phyloP scores from a whole-genome alignment of 768 basidiomycete species.

The Clathrus columnatus region DNA sequence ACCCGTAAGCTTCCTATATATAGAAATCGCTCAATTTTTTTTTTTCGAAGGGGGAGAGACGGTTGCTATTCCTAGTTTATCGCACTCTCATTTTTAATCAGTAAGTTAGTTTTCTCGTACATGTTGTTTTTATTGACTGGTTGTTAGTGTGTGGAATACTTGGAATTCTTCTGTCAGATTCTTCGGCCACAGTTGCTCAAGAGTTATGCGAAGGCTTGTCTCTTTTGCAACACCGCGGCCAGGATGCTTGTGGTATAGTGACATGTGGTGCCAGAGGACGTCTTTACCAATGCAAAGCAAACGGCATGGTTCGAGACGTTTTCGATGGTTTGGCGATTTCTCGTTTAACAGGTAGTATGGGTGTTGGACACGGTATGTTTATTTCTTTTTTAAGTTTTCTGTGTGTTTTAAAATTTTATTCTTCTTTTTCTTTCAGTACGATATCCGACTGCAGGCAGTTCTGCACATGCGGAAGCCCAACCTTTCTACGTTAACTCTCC shows the following conservation, averaged over 20 bases:
- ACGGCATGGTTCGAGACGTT: slow-evolving; percentile 98
- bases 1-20: neutral
- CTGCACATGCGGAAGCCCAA: slow-evolving; percentile 94
- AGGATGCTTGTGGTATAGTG: slow-evolving; percentile 96
- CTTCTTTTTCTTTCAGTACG: slow-evolving; percentile 50
- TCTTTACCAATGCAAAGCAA: slow-evolving; percentile 97
- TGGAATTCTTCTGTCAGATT: slow-evolving; percentile 77
- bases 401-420: slow-evolving; percentile 11
- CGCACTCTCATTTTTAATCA: neutral
- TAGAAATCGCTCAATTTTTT: neutral
- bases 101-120: slow-evolving; percentile 19
- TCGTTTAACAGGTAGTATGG: slow-evolving; percentile 87
- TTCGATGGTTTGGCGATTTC: slow-evolving; percentile 75
- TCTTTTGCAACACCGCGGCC: slow-evolving; percentile 91
- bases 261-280: slow-evolving; percentile 93
- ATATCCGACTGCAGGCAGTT: slow-evolving; percentile 97
- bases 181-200: slow-evolving; percentile 61
- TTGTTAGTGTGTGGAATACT: slow-evolving; percentile 82
- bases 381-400: neutral
- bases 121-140: slow-evolving; percentile 10
- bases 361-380: slow-evolving; percentile 84
- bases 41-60: neutral
- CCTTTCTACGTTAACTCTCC: slow-evolving; percentile 99
- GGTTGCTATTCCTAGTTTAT: neutral
- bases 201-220: slow-evolving; percentile 96